Percentiles rank a stretch among this genome's conserved stretches.
Evolutionary conservation across 1,284 basidiomycete genomes (phyloP).

Genomic region (Exobasidium cylindrosporum): DNA sequence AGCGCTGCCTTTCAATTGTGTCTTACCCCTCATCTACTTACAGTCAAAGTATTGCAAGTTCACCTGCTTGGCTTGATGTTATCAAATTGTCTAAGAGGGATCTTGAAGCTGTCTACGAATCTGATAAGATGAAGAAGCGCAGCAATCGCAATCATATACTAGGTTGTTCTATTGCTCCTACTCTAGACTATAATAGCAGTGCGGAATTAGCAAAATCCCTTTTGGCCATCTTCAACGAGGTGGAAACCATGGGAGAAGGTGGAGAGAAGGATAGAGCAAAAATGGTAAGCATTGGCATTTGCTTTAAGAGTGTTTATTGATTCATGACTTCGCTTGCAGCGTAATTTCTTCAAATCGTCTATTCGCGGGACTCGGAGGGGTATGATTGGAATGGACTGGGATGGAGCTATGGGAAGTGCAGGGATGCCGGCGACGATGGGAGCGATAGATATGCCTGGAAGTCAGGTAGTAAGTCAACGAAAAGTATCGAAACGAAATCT

Average conservation of each 20-base stretch:
- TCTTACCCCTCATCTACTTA: neutral
- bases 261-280: slow-evolving; percentile 24
- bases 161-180: slow-evolving; percentile 30
- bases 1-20: neutral
- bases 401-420: neutral
- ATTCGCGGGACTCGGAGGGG: neutral
- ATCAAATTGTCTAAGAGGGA: slow-evolving; percentile 23
- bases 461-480: neutral
- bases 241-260: slow-evolving; percentile 22
- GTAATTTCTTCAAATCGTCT: slow-evolving; percentile 34
- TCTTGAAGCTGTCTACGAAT: slow-evolving; percentile 26
- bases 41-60: neutral
- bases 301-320: too few species aligned
- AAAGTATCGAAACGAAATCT: too few species aligned
- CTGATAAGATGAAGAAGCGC: slow-evolving; percentile 35
- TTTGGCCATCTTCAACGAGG: slow-evolving; percentile 31
- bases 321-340: too few species aligned
- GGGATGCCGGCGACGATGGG: neutral
- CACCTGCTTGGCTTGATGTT: slow-evolving; percentile 29
- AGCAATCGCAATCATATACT: slow-evolving; percentile 27
- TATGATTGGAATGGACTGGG: neutral
- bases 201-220: slow-evolving; percentile 31
- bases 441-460: neutral
- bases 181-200: slow-evolving; percentile 27
- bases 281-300: slow-evolving; percentile 20